phyloP scores from a whole-genome alignment of 2,329 filamentous ascomycete genomes.

The Alternaria tenuissima region DNA sequence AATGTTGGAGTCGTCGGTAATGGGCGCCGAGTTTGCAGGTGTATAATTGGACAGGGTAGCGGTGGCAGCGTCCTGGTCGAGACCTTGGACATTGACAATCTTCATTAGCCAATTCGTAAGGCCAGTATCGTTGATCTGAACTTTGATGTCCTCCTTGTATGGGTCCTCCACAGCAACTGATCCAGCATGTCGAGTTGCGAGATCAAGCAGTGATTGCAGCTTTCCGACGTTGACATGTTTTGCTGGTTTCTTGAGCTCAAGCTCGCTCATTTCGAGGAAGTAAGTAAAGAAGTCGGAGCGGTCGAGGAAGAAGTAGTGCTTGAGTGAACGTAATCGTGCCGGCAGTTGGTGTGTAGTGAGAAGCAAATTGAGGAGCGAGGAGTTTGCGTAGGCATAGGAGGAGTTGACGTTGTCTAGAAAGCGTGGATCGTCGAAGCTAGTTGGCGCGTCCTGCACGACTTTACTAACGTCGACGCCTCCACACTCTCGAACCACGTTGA shows the following conservation, averaged over 20 bases:
- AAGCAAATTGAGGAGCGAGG: conserved; percentile 87
- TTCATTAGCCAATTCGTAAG: conserved; percentile 94
- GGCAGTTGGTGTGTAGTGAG: conserved; percentile 92
- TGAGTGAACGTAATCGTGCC: conserved; percentile 84
- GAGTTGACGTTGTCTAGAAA: conserved; percentile 96
- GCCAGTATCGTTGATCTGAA: conserved; percentile 94
- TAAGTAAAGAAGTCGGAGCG: conserved; percentile 98
- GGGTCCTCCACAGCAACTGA: conserved; percentile 93
- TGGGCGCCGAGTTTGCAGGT: conserved; percentile 63
- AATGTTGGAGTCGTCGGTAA: conserved; percentile 84
- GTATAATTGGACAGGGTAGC: conserved; percentile 74
- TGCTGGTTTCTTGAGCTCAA: conserved; percentile 88
- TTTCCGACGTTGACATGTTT: conserved; percentile 91
- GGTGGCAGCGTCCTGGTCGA: conserved; percentile 79
- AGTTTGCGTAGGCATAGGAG: conserved; percentile 94
- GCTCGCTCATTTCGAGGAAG: conserved; percentile 89
- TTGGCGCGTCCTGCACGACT: conserved; percentile 85
- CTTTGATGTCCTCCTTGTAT: conserved; percentile 98
- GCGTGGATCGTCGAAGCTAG: conserved; percentile 86
- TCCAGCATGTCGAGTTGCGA: conserved; percentile 94
- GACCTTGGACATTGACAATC: conserved; percentile 94
- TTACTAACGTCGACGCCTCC: conserved; percentile 94
- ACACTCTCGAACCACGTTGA: conserved; percentile 97
- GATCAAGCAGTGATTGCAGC: conserved; percentile 91
- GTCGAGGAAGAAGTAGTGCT: conserved; percentile 99